Evolutionary conservation across 2,329 filamentous ascomycete species (phyloP).

Genomic region (Botrytis paeoniae): DNA sequence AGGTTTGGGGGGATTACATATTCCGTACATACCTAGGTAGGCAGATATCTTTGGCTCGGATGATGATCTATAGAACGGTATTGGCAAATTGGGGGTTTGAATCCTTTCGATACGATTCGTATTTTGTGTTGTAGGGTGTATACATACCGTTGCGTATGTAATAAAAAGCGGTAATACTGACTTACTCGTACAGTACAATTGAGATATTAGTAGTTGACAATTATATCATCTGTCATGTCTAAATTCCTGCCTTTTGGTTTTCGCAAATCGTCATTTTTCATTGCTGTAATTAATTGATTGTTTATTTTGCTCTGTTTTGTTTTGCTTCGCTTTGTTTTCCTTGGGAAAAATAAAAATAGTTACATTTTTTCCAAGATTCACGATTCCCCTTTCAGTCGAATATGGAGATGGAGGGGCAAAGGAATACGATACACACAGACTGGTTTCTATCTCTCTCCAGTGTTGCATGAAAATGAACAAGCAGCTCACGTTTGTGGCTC

Average conservation of each 20-base stretch:
- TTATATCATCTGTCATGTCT: not conserved
- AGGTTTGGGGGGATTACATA: not conserved
- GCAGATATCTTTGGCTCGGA: not conserved
- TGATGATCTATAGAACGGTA: not conserved
- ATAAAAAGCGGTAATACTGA: not conserved
- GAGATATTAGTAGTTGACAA: not conserved
- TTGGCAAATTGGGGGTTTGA: not conserved
- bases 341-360: not conserved
- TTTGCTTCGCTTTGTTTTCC: not conserved
- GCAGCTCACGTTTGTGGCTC: conserved; percentile 13
- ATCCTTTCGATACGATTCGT: not conserved
- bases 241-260: not conserved
- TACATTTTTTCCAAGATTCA: not conserved
- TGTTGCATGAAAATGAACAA: conserved; percentile 6
- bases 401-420: not conserved
- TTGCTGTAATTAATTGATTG: not conserved
- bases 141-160: not conserved
- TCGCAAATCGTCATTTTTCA: not conserved
- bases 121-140: not conserved
- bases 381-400: not conserved
- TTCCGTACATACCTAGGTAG: not conserved
- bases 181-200: not conserved
- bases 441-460: not conserved
- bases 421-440: not conserved
- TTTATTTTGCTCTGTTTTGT: not conserved